Evolutionary conservation across 139 green algal genomes (phyloP), one percentile per base, ranked within the genome.

Genomic region (Chlamydomonas applanata): DNA sequence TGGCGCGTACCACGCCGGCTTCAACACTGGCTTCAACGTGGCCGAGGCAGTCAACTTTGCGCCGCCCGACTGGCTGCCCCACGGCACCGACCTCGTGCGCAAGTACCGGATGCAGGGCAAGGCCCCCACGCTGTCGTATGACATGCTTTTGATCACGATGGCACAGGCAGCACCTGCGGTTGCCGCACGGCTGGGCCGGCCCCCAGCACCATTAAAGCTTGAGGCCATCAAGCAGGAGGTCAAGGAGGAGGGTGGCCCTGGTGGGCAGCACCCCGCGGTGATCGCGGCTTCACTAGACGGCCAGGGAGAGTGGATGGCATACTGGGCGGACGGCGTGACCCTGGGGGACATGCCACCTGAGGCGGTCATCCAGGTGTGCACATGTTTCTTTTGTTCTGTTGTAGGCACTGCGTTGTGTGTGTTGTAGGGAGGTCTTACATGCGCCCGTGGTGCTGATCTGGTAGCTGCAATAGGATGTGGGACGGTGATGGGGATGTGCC

Each of bases 31-130:
- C 25, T 93, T 94, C 80, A 97, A 97, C 79, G 83, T 73, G 49
- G 84, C 87, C 0, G 91, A 98, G 83, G 91, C 93, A 1, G 93
- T 97, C 33, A 97, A 98, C 78, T 97, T 98, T 77, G 95, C 87
- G 5, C 89, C 94, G 1, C 72, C 86, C 0, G 87, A 97, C 76
- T 99, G 96, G 96, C 78, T 98, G 49, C 89, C 91, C 2, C 84
- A 84, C 66, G 92, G 90, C 69, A 82, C 75, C 40, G 86, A 89
- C 57, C 79, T 87, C 2, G 46, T 83, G 0, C 46, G 76, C 25
- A 90, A 90, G 53, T 96, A 96, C 83, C 74, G 87, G 69, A 44
- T 46, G 4, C 82, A 89, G n/a, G 53, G 69, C 49, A 89, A 85
- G 68, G 35, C 84, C 11, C 66, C 71, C 54, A 92, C 86, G 14